Evolutionary conservation across 1,284 basidiomycete species (phyloP), one percentile per base, ranked within the genome.

Genomic region (Moesziomyces antarcticus): DNA sequence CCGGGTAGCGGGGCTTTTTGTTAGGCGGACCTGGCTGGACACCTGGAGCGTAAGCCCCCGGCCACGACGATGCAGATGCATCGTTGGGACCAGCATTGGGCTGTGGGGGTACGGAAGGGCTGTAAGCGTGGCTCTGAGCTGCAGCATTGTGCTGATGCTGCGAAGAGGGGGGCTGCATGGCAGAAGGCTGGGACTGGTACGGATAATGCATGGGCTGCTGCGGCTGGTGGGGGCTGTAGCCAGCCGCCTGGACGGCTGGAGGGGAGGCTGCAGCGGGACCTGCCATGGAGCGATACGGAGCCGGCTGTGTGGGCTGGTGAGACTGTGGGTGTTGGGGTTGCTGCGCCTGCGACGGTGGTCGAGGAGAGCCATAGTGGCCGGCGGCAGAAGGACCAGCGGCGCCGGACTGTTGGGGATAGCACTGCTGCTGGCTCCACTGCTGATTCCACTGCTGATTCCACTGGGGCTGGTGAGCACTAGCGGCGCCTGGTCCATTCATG

Each of bases 321-420:
- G 52, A 10, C 33, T 56, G 58, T 40, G 47, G 43, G 8, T 56
- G 51, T 46, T 50, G 54, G 27, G 40, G 35, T 11, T 22, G 25
- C 21, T n/a, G 40, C 24, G 41, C 40, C 18, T 59, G 59, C 33
- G 53, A 37, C 24, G 66, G 48, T 8, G 68, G 50, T 25, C 50
- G 55, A 43, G 43, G 57, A 37, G 54, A 46, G 21, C 54, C 54
- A 58, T 53, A 57, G 3, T 55, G 62, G 3, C 42, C 55, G 30
- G 59, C 18, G 22, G 33, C 47, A n/a, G 62, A 58, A 6, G 55
- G 54, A 11, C 33, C 48, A 11, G 50, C 46, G 16, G 65, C 25
- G n/a, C 33, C 50, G n/a, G 69, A 56, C 50, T 70, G 75, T 43
- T 61, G 75, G 20, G 70, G 69, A 56, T 76, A 76, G 41, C 70